Conservation (phyloP, 257 asterid genomes). For the Buddleja alternifolia region DNA sequence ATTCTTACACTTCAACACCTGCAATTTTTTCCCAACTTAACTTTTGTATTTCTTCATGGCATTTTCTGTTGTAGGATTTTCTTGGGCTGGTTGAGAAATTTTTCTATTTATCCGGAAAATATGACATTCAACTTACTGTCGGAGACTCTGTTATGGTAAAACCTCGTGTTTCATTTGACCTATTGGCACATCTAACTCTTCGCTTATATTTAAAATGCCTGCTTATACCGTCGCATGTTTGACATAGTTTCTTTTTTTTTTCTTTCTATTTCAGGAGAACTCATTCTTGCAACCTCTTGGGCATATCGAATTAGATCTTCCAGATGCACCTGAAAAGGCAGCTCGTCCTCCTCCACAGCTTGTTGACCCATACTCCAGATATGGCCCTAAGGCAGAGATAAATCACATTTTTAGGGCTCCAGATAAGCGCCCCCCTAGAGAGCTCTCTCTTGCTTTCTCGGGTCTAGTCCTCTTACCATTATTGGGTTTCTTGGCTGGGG, state of each 20-base stretch:
- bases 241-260: slow-evolving; percentile 19
- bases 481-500: slow-evolving; percentile 90
- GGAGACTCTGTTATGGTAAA: slow-evolving; percentile 94
- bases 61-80: slow-evolving; percentile 76
- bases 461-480: slow-evolving; percentile 81
- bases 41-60: slow-evolving; percentile 27
- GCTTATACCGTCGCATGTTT: slow-evolving; percentile 18
- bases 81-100: slow-evolving; percentile 95
- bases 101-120: slow-evolving; percentile 82
- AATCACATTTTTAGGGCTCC: slow-evolving; percentile 86
- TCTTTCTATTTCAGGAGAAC: slow-evolving; percentile 71
- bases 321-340: slow-evolving; percentile 91
- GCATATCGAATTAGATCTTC: slow-evolving; percentile 78
- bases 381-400: slow-evolving; percentile 91
- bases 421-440: slow-evolving; percentile 79
- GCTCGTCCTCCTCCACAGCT: slow-evolving; percentile 87
- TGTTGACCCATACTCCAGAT: slow-evolving; percentile 71
- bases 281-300: slow-evolving; percentile 86
- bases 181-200: slow-evolving; percentile 5
- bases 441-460: slow-evolving; percentile 80
- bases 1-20: slow-evolving; percentile 11
- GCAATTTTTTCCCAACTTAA: background rate
- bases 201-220: background rate
- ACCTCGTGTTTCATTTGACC: slow-evolving; percentile 21
- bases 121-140: slow-evolving; percentile 84